These are phyloP conservation scores for Lophium mytilinum DNA, from an alignment of 495 filamentous ascomycete genomes.

Conservation along the genomic window DNA sequence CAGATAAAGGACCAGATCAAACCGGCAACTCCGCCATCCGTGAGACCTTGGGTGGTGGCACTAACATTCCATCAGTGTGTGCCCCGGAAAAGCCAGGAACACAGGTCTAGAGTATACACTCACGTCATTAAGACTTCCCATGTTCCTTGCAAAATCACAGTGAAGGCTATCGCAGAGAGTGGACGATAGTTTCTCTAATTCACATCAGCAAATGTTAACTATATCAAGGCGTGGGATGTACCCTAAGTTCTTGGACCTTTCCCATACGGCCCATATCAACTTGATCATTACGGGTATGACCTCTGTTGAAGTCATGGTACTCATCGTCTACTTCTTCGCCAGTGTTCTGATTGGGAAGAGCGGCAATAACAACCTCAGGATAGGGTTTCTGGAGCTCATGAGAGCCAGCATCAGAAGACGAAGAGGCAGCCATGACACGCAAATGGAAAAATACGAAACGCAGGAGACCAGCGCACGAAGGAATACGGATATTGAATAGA, in stretches of 20 bases:
- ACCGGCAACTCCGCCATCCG: slow-evolving; percentile 32
- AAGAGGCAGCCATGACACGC: neutral
- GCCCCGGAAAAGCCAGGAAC: too few relatives aligned
- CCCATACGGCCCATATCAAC: slow-evolving; percentile 35
- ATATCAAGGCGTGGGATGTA: neutral
- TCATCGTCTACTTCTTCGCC: slow-evolving; percentile 9
- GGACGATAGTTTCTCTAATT: slow-evolving; percentile 11
- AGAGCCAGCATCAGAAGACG: neutral
- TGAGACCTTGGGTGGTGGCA: slow-evolving; percentile 23
- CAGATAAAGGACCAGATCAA: slow-evolving; percentile 31
- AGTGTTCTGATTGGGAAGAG: neutral
- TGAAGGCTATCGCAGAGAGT: slow-evolving; percentile 6
- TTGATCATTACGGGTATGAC: slow-evolving; percentile 16
- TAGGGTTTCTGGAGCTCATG: neutral
- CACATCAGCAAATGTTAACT: neutral
- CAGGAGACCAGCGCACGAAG: too few relatives aligned
- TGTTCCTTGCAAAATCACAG: slow-evolving; percentile 25
- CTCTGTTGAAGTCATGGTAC: slow-evolving; percentile 14
- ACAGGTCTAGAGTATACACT: neutral
- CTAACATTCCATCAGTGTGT: neutral
- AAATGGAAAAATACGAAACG: too few relatives aligned
- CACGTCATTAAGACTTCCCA: slow-evolving; percentile 20
- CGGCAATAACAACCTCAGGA: neutral
- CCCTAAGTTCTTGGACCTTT: slow-evolving; percentile 27
- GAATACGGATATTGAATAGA: too few relatives aligned